Evolutionary conservation across 2,329 filamentous ascomycete species (phyloP).

Genomic region (Penicillium hesseltinei): DNA sequence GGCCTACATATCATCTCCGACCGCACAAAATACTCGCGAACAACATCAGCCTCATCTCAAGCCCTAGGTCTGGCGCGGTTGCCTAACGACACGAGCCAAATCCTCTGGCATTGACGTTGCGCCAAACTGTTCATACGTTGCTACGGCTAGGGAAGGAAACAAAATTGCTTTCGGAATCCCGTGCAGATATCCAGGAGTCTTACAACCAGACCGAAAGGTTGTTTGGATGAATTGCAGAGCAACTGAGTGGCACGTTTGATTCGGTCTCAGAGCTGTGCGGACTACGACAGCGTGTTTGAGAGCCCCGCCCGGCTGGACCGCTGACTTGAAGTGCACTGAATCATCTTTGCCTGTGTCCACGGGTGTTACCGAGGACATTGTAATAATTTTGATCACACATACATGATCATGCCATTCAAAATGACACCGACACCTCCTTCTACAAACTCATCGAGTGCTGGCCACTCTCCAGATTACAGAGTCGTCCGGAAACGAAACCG

Average conservation of each 20-base stretch:
- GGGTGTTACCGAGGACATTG: too few species aligned
- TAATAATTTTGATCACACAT: not conserved
- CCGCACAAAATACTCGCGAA: not conserved
- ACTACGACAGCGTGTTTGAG: not conserved
- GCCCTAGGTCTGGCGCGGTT: not conserved
- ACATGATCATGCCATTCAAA: slow-evolving; percentile 14
- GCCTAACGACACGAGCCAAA: not conserved
- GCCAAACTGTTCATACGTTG: not conserved
- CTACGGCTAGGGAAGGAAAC: not conserved
- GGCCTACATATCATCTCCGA: not conserved
- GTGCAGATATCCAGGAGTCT: not conserved
- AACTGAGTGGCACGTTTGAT: not conserved
- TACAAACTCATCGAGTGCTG: slow-evolving; percentile 70
- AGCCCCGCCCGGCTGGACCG: not conserved
- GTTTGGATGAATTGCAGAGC: not conserved
- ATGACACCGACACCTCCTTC: slow-evolving; percentile 45
- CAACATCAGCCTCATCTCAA: not conserved
- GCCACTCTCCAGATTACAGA: slow-evolving; percentile 81
- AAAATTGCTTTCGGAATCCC: not conserved
- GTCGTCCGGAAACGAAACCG: slow-evolving; percentile 90
- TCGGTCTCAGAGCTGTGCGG: not conserved
- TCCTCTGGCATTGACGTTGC: not conserved
- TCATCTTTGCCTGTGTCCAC: not conserved
- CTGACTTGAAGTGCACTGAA: not conserved
- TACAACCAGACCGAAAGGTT: not conserved